Evolutionary conservation across 495 filamentous ascomycete species (phyloP), one percentile per base, ranked within the genome.

Genomic region (Pseudevernia furfuracea): DNA sequence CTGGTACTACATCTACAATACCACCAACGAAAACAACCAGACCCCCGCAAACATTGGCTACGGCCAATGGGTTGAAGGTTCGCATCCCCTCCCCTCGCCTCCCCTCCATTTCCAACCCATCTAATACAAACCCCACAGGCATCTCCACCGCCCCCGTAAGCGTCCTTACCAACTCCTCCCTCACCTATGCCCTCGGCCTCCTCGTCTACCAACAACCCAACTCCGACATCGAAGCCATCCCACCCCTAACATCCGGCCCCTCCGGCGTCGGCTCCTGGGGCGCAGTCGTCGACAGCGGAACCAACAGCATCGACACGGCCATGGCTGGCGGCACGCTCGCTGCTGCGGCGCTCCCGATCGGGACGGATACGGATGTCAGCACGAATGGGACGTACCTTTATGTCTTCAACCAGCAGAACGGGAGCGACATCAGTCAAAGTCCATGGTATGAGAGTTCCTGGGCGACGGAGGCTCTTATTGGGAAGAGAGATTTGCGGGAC

Each of bases 71-170:
- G 46, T 32, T 36, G 55, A 58, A 36, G 36, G 32, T 58, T 58
- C 4, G 23, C 21, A 8, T n/a, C 6, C 11, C 56, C 10, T 23
- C 34, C 34, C n/a, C 17, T n/a, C 6, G 3, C 56, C 10, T 23
- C 34, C 34, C n/a, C 17, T 19, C 34, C 2, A 37, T 12, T 4
- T 6, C 56, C 56, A 58, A 38, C 10, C 38, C 12, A 17, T 30
- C 49, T 53, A 19, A 53, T 14, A 6, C 9, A 32, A 7, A 30
- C 25, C 12, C 25, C 10, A 8, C 49, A 53, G 49, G 49, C 49
- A 58, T 58, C 38, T 58, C 38, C 56, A 58, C 56, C 56, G 56
- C 56, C 23, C 34, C 56, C 23, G 49, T 53, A 30, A 53, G 1
- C 34, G 34, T 58, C 34, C n/a, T 41, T 10, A 25, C n/a, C 6